A percentile compares a stretch with the other conserved stretches of the same genome.
Evolutionary conservation across 495 filamentous ascomycete species (phyloP).

Genomic region (Trypethelium eluteriae): DNA sequence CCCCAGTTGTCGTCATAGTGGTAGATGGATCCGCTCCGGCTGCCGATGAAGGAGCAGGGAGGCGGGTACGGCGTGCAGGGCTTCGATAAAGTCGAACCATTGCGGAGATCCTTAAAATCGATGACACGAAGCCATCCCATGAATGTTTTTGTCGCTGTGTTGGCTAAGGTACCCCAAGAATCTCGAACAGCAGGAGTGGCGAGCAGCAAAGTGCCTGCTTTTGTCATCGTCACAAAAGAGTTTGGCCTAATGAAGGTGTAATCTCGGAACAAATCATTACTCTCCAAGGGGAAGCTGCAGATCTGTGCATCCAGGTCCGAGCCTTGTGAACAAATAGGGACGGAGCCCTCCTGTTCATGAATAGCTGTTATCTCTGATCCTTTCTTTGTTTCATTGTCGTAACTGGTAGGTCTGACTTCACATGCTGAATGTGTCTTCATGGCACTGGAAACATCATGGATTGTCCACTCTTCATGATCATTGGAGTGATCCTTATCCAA

Average conservation of each 20-base stretch:
- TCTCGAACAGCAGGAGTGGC: not conserved
- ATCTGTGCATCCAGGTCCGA: not conserved
- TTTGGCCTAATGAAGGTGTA: conserved; percentile 58
- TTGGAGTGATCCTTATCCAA: not conserved
- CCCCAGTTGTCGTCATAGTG: conserved; percentile 33
- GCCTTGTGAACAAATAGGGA: not conserved
- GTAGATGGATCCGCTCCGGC: conserved; percentile 47
- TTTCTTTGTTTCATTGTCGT: conserved; percentile 26
- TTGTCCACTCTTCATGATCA: conserved; percentile 8
- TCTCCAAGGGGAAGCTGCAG: not conserved
- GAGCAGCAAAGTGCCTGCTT: conserved; percentile 39
- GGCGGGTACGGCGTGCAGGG: not conserved
- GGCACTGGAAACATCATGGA: not conserved
- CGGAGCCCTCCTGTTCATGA: not conserved
- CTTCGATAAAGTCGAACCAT: not conserved
- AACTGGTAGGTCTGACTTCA: conserved; percentile 9
- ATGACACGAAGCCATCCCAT: not conserved
- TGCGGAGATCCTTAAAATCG: not conserved
- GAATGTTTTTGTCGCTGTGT: not conserved
- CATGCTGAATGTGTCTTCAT: not conserved
- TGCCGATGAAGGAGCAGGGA: conserved; percentile 43
- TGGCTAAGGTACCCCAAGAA: not conserved
- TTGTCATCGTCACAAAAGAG: conserved; percentile 52
- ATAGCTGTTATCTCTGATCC: not conserved
- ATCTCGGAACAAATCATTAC: conserved; percentile 44